phyloP scores from a whole-genome alignment of 2,329 filamentous ascomycete species.

The Trichoderma citrinoviride region DNA sequence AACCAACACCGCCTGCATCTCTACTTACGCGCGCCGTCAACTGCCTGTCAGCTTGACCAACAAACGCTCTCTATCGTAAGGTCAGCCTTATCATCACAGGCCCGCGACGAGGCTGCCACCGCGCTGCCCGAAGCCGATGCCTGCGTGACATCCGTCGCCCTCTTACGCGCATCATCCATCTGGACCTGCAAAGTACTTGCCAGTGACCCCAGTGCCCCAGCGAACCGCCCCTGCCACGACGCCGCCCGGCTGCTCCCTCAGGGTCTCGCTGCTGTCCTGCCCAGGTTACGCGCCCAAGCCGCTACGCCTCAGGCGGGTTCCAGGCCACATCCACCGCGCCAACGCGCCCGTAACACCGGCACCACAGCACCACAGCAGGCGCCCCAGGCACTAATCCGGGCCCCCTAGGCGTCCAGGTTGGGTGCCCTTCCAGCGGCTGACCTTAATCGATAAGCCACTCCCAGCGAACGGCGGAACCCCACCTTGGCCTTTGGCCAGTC shows the following conservation, averaged over 20 bases:
- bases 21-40: slow-evolving; percentile 7
- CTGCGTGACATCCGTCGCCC: neutral
- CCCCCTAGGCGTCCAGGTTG: neutral
- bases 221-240: neutral
- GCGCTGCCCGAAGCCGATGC: neutral
- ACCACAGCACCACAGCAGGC: neutral
- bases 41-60: slow-evolving; percentile 8
- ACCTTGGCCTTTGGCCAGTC: neutral
- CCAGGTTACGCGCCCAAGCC: slow-evolving; percentile 4
- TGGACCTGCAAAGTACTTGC: too few relatives aligned
- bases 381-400: neutral
- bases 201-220: neutral
- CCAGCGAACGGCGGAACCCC: slow-evolving; percentile 2
- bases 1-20: slow-evolving; percentile 2
- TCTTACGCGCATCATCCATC: too few relatives aligned
- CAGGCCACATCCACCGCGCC: slow-evolving; percentile 16
- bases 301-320: neutral
- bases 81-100: slow-evolving; percentile 15
- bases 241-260: neutral
- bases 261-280: neutral
- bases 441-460: slow-evolving; percentile 19
- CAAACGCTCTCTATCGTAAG: neutral
- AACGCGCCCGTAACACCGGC: neutral
- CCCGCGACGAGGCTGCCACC: slow-evolving; percentile 15
- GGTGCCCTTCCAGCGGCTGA: neutral